phyloP scores from a whole-genome alignment of 2,329 filamentous ascomycete genomes.

The Xylariales sp. region DNA sequence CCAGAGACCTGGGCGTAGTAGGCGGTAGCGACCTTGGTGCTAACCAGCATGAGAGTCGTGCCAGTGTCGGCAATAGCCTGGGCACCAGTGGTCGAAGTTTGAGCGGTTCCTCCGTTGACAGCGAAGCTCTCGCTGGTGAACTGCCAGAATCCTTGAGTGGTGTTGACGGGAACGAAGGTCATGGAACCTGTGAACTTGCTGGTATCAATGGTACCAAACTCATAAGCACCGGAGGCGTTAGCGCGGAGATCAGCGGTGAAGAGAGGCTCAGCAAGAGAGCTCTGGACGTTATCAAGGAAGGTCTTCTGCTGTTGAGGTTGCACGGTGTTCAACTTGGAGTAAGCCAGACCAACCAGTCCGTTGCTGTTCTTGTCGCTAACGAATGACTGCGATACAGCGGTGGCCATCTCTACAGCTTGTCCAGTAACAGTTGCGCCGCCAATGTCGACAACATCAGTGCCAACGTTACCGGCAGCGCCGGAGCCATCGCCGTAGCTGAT shows the following conservation, averaged over 20 bases:
- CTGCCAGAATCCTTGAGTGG: slow-evolving; percentile 30
- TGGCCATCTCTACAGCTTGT: slow-evolving; percentile 27
- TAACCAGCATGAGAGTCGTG: slow-evolving; percentile 59
- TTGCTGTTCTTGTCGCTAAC: slow-evolving; percentile 23
- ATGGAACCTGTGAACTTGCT: slow-evolving; percentile 27
- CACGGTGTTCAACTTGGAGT: slow-evolving; percentile 27
- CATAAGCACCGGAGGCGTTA: slow-evolving; percentile 29
- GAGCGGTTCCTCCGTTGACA: slow-evolving; percentile 22
- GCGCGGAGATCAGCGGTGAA: slow-evolving; percentile 29
- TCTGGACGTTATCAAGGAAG: slow-evolving; percentile 28
- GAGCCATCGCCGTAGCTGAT: slow-evolving; percentile 29
- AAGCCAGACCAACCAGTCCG: slow-evolving; percentile 28
- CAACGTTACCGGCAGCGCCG: slow-evolving; percentile 25
- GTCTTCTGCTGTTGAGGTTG: slow-evolving; percentile 24
- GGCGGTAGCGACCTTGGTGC: slow-evolving; percentile 41
- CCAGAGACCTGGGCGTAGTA: slow-evolving; percentile 45
- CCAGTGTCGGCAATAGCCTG: slow-evolving; percentile 55
- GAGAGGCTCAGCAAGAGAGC: slow-evolving; percentile 22
- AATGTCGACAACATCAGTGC: slow-evolving; percentile 29
- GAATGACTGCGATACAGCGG: slow-evolving; percentile 23
- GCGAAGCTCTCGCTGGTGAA: slow-evolving; percentile 28
- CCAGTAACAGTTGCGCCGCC: slow-evolving; percentile 23
- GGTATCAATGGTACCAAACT: slow-evolving; percentile 30
- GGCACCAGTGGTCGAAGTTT: slow-evolving; percentile 30
- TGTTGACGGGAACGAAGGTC: slow-evolving; percentile 26